Percentiles rank a stretch among this genome's conserved stretches.
These are phyloP conservation scores for Eucalyptus victrix DNA, from an alignment of 345 rosid genomes.

Conservation along the genomic window DNA sequence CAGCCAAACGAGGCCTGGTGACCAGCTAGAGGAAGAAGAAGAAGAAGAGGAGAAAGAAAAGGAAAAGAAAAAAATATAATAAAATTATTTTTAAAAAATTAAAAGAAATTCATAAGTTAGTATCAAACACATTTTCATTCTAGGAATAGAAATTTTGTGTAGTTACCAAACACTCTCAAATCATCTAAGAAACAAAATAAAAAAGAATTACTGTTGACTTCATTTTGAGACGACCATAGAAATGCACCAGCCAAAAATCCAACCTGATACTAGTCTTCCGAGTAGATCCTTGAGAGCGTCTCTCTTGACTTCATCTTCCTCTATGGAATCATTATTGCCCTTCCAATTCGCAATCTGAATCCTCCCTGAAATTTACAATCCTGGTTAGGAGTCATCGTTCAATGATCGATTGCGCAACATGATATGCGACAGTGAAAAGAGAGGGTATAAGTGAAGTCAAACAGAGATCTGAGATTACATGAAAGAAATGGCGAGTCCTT, in stretches of 20 bases:
- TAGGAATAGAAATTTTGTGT: accelerated
- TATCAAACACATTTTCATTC: no score
- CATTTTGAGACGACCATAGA: not conserved
- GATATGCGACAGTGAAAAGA: not conserved
- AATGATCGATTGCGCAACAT: not conserved
- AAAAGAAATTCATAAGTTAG: no score
- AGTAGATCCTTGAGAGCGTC: not conserved
- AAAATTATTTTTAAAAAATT: no score
- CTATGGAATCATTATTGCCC: not conserved
- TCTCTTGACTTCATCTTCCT: not conserved
- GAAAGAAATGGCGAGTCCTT: not conserved
- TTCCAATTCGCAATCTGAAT: not conserved
- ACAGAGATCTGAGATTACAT: not conserved
- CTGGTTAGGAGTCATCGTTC: not conserved
- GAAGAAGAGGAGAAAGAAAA: no score
- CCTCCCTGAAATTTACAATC: not conserved
- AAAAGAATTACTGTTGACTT: not conserved
- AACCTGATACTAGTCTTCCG: not conserved
- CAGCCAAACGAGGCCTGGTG: accelerated
- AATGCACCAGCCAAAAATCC: not conserved
- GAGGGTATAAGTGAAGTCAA: not conserved
- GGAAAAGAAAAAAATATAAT: no score
- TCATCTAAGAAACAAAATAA: no score
- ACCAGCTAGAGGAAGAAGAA: no score
- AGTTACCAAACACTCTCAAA: accelerated